A percentile compares a stretch with the other conserved stretches of the same genome.
Evolutionary conservation across 2,329 filamentous ascomycete species (phyloP).

Genomic region (Sclerotinia nivalis): DNA sequence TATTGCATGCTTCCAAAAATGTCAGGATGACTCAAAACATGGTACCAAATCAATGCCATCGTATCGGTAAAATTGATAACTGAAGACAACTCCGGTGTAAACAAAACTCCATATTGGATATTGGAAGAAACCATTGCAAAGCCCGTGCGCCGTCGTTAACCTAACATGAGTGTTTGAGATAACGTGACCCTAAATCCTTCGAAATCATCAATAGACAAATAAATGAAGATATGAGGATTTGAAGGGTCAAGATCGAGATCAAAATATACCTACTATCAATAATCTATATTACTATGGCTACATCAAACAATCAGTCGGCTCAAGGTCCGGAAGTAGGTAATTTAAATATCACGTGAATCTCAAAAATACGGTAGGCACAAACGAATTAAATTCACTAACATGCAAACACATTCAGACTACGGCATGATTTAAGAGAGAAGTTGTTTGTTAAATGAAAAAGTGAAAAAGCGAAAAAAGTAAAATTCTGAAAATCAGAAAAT

Average conservation of each 20-base stretch:
- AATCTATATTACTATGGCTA: background rate
- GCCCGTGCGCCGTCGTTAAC: background rate
- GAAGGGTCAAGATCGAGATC: background rate
- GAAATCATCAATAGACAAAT: background rate
- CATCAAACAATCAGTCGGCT: no score
- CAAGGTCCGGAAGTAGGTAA: background rate
- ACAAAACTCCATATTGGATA: background rate
- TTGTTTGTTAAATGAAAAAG: no score
- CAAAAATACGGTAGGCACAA: conserved; percentile 7
- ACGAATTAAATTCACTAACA: background rate
- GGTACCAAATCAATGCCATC: no score
- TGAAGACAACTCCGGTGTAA: background rate
- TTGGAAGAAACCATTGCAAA: background rate
- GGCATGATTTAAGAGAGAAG: no score
- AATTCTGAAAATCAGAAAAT: no score
- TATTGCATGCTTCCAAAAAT: no score
- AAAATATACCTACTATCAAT: background rate
- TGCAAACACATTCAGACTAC: conserved; percentile 1
- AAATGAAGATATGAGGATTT: background rate
- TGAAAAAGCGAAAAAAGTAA: no score
- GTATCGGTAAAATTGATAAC: background rate
- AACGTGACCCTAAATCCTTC: background rate
- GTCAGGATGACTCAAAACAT: background rate
- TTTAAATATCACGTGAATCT: background rate
- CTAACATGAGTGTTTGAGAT: background rate